A percentile compares a stretch with the other conserved stretches of the same genome.
phyloP scores from a whole-genome alignment of 441 rosid genomes.

The Adansonia gregorii region DNA sequence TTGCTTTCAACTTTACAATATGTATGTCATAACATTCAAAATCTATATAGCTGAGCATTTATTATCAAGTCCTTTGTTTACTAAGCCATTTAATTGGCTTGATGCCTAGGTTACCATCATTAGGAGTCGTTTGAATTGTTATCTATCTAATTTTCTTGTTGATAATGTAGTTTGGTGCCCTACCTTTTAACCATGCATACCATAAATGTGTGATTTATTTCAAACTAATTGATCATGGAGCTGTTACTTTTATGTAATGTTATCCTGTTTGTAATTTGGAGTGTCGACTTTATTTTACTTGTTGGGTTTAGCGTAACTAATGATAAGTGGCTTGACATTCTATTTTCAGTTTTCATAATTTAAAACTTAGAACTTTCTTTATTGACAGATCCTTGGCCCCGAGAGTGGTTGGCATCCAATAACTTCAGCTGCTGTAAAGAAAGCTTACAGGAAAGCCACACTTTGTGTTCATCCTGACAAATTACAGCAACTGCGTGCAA shows the following conservation, averaged over 20 bases:
- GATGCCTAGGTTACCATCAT: slow-evolving; percentile 11
- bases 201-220: background rate
- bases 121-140: background rate
- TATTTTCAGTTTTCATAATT: background rate
- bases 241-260: background rate
- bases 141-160: background rate
- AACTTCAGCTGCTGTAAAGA: slow-evolving; percentile 90
- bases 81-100: background rate
- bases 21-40: slow-evolving; percentile 46
- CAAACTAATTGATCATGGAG: background rate
- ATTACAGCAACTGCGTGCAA: slow-evolving; percentile 90
- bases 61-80: slow-evolving; percentile 23
- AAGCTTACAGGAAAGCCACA: slow-evolving; percentile 95
- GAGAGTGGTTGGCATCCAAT: slow-evolving; percentile 93
- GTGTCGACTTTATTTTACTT: background rate
- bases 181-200: background rate
- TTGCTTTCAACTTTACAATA: slow-evolving; percentile 95
- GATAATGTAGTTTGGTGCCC: background rate
- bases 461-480: slow-evolving; percentile 96
- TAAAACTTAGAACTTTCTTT: slow-evolving; percentile 10
- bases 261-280: background rate
- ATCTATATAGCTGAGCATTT: slow-evolving; percentile 8
- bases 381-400: slow-evolving; percentile 77
- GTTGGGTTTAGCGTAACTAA: background rate
- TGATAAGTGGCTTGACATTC: slow-evolving; percentile 1